Evolutionary conservation across 2,329 filamentous ascomycete species (phyloP).

Genomic region (Amesomyces nigricolor): DNA sequence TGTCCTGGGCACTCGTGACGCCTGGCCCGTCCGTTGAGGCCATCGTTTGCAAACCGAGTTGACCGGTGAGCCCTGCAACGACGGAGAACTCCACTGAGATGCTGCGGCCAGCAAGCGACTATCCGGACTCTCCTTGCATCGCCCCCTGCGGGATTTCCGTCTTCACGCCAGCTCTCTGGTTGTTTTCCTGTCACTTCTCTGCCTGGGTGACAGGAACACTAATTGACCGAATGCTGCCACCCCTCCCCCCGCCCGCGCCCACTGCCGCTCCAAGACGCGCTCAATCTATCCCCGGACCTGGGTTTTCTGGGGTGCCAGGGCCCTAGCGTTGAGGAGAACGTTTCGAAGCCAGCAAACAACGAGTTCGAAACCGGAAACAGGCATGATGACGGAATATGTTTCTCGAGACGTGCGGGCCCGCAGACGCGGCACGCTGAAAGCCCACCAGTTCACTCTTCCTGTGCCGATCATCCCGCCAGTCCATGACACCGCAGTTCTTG

Average conservation of each 20-base stretch:
- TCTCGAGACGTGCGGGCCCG: not conserved
- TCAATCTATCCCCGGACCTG: conserved; percentile 14
- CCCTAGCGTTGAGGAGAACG: not conserved
- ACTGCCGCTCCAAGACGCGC: not conserved
- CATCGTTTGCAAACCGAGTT: conserved; percentile 23
- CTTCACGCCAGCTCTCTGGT: not conserved
- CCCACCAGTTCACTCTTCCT: not conserved
- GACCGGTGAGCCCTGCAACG: not conserved
- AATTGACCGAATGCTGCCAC: conserved; percentile 5
- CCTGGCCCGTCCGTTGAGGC: conserved; percentile 18
- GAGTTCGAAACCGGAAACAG: not conserved
- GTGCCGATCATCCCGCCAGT: conserved; percentile 4
- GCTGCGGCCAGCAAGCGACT: conserved; percentile 13
- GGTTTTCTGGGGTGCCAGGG: conserved; percentile 8
- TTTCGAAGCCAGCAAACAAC: conserved; percentile 3
- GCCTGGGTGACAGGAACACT: not conserved
- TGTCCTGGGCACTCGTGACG: conserved; percentile 13
- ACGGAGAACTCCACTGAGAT: not conserved
- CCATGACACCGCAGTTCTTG: not conserved
- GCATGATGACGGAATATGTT: not conserved
- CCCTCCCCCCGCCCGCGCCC: conserved; percentile 8
- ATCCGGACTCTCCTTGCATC: conserved; percentile 13
- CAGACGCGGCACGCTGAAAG: not conserved
- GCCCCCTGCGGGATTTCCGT: conserved; percentile 11
- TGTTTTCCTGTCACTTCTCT: conserved; percentile 16